Evolutionary conservation across 257 asterid genomes (phyloP), one percentile per base, ranked within the genome.

Genomic region (Ilex asprella): DNA sequence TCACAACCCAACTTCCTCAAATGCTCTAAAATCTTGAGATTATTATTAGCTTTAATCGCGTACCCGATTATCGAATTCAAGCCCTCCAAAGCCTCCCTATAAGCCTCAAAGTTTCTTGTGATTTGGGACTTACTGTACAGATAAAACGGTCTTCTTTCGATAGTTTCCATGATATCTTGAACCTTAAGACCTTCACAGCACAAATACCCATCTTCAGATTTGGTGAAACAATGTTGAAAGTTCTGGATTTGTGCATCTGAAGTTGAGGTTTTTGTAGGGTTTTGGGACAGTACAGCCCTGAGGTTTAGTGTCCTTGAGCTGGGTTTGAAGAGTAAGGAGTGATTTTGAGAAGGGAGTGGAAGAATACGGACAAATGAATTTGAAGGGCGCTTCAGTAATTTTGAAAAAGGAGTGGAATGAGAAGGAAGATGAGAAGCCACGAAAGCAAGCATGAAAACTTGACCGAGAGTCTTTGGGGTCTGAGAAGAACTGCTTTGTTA

Each of bases 1-100:
- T 95, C 95, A 74, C 97, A 88, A 3, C 98, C 98, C 73, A 76
- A 74, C 30, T 65, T 64, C 63, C 81, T 85, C 84, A 92, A 68
- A 80, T 88, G 95, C 81, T 86, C 95, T 81, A 92, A 75, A 67
- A 88, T 81, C 84, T 88, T 92, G 32, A 92, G 84, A 76, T 92
- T 88, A 62, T 91, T 92, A 55, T 92, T 86, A 9, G 98, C 98
- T 79, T 92, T 92, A 68, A 89, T 86, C 16, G 98, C 95, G 62
- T 86, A 91, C 3, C 97, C 95, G 14, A 92, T 88, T 21, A 84
- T 72, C 14, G 97, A 88, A 70, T 76, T 69, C 79, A 88, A 58
- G 0, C 95, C 97, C 73, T 84, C 81, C 72, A 92, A 75, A 15
- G 98, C 97, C 7, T 82, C 93, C 64, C 67, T 86, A 68, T 92